Base-by-base conservation (phyloP, 164 flowering plant species). In the Pachysandra terminalis region DNA sequence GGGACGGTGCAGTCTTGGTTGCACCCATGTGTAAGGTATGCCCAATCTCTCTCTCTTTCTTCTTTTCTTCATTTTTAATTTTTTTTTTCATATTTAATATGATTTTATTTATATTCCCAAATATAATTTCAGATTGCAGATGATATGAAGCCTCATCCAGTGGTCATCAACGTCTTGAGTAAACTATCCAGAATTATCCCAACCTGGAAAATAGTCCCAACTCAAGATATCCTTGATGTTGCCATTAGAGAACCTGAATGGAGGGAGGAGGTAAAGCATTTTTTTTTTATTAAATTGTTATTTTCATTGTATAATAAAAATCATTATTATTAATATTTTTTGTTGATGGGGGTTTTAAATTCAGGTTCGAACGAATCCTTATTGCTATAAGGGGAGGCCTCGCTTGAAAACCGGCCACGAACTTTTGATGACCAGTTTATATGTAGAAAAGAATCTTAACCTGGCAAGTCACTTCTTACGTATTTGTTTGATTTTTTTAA, bases 171-270 rank as follows among this genome's bases (percentile, higher is more conserved):
- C 1, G 48, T 82, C 2, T 64, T 88, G 66, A 73, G 70, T 16
- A 69, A 76, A 65, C 80, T 88, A 28, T 66, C 71, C 60, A 60
- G 64, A 16, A 7, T 80, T 2, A 74, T 86, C 22, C 93, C 93
- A 9, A 80, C 93, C 0, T 88, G 93, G 90, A 83, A 69, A 73
- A 67, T 88, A 27, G 75, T 85, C 60, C 90, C 91, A 0, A 59
- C 81, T 25, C 68, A 74, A 62, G 93, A 85, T 65, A 77, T 87
- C 9, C 51, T 85, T 41, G 91, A 89, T 52, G 3, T 60, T 21
- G 94, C 91, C 2, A 81, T 87, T 52, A 80, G 83, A 72, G 78
- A 70, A 9, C 88, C 87, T 6, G 70, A 73, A 37, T 57, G 72
- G 3, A 75, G 84, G 72, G 19, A 79, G 68, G 79, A 80, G 83